These are phyloP conservation scores for Dichomitus squalens DNA, from an alignment of 1,284 basidiomycete genomes.

Conservation along the genomic window DNA sequence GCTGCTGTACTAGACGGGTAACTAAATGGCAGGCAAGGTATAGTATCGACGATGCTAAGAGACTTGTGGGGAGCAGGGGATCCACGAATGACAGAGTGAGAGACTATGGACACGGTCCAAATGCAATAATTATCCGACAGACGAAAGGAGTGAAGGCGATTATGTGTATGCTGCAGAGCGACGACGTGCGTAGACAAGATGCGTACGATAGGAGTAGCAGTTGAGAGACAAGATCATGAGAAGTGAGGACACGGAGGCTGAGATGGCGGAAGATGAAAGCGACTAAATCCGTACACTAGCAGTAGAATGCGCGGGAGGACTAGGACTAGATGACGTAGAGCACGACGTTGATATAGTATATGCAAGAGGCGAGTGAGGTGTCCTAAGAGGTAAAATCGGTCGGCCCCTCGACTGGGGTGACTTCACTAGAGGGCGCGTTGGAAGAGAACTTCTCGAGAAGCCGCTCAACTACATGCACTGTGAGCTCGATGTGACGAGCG, in stretches of 20 bases:
- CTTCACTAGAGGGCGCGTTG: background rate
- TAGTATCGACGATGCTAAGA: slow-evolving; percentile 19
- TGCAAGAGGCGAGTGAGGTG: slow-evolving; percentile 6
- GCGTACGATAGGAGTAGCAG: slow-evolving; percentile 9
- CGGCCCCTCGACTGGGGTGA: slow-evolving; percentile 4
- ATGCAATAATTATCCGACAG: slow-evolving; percentile 26
- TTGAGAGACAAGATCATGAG: slow-evolving; percentile 1
- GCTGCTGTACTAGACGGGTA: slow-evolving; percentile 13
- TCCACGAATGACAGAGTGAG: background rate
- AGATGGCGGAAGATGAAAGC: slow-evolving; percentile 1
- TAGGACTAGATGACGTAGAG: slow-evolving; percentile 2
- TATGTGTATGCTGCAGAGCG: slow-evolving; percentile 23
- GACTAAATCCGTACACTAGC: background rate
- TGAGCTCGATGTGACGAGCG: slow-evolving; percentile 8
- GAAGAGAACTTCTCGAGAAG: slow-evolving; percentile 51
- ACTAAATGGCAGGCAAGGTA: slow-evolving; percentile 27
- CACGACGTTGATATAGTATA: slow-evolving; percentile 14
- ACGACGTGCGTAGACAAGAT: slow-evolving; percentile 14
- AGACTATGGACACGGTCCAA: slow-evolving; percentile 22
- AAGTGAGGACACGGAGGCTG: slow-evolving; percentile 1
- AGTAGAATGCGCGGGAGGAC: background rate
- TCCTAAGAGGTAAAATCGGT: slow-evolving; percentile 22
- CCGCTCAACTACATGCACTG: slow-evolving; percentile 57
- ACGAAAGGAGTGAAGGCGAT: slow-evolving; percentile 21
- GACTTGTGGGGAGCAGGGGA: background rate